These are phyloP conservation scores for Phymatotrichopsis omnivora DNA, from an alignment of 2,329 filamentous ascomycete species.

Conservation along the genomic window DNA sequence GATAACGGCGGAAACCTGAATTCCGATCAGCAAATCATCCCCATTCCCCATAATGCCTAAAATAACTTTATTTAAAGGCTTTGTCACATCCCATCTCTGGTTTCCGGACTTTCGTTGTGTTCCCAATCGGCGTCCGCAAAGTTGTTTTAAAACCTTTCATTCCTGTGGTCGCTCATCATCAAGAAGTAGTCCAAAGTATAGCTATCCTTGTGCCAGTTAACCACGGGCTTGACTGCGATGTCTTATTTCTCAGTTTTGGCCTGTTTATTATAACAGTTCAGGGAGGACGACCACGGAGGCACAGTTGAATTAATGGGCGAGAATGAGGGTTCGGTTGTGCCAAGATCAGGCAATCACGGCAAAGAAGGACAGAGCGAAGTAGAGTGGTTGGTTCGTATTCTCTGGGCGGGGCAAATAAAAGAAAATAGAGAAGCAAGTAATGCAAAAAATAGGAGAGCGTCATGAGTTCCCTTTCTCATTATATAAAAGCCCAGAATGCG, in stretches of 20 bases:
- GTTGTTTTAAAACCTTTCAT: slow-evolving; percentile 50
- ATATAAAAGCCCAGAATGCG: too few relatives aligned
- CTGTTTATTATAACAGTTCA: slow-evolving; percentile 26
- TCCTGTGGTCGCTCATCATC: slow-evolving; percentile 41
- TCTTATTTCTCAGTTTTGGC: slow-evolving; percentile 33
- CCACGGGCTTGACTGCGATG: slow-evolving; percentile 34
- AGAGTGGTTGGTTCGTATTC: too few relatives aligned
- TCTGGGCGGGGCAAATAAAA: too few relatives aligned
- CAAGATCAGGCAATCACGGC: too few relatives aligned
- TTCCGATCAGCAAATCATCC: not conserved
- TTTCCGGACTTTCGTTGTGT: slow-evolving; percentile 39
- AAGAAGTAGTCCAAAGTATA: slow-evolving; percentile 44
- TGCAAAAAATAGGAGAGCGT: too few relatives aligned
- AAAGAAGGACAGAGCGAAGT: too few relatives aligned
- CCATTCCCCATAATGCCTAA: not conserved
- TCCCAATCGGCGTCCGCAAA: slow-evolving; percentile 44
- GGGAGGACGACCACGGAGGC: too few relatives aligned
- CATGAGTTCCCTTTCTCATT: too few relatives aligned
- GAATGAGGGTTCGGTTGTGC: too few relatives aligned
- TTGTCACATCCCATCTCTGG: slow-evolving; percentile 37
- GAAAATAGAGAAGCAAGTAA: too few relatives aligned
- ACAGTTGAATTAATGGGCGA: too few relatives aligned
- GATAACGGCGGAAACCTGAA: slow-evolving; percentile 38
- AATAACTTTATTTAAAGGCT: too few relatives aligned
- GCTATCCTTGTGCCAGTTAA: slow-evolving; percentile 43